Evolutionary conservation across 2,329 filamentous ascomycete genomes (phyloP), one percentile per base, ranked within the genome.

Genomic region (Harringtonia aguacate): DNA sequence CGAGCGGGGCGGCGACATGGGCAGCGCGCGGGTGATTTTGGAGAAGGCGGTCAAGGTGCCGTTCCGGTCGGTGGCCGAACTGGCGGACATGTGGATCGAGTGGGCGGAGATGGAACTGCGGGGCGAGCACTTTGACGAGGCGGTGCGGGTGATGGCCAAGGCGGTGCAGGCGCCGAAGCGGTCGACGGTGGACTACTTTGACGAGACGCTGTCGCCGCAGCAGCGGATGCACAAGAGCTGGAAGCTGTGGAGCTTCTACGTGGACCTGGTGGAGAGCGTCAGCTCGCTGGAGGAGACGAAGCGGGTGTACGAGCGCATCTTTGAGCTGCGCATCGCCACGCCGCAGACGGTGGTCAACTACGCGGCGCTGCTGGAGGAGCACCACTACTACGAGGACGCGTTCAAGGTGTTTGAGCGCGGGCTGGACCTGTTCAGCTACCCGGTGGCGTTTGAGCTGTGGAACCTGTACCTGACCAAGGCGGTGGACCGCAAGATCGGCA

Each of bases 171-270:
- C 92, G n/a, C 89, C 92, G 0, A 97, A 97, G 63, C 73, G 87
- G 52, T 95, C 90, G n/a, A 94, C 81, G 3, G 88, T 98, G n/a
- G 92, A 98, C 66, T 98, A 97, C 60, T 98, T 97, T 57, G 92
- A 98, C 60, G 94, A 98, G 60, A 87, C 78, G 0, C 69, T 98
- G 8, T 88, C 87, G 2, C 90, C 92, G 4, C 92, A 98, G 60
- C 92, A 97, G 66, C 79, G 94, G 50, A 86, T 98, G 4, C 92
- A 98, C 68, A 98, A 98, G 71, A 95, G 87, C 59, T 98, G 92
- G 92, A 98, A 97, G 62, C 67, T 98, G 12, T 98, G 92, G 92
- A 95, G 88, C 64, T 98, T 98, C 69, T 98, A 98, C 56, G 89
- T 98, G 34, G 92, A 98, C 60, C 76, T 98, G 2, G 89, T 98